phyloP scores from a whole-genome alignment of 2,329 filamentous ascomycete species.

The Pestalotiopsis fici region DNA sequence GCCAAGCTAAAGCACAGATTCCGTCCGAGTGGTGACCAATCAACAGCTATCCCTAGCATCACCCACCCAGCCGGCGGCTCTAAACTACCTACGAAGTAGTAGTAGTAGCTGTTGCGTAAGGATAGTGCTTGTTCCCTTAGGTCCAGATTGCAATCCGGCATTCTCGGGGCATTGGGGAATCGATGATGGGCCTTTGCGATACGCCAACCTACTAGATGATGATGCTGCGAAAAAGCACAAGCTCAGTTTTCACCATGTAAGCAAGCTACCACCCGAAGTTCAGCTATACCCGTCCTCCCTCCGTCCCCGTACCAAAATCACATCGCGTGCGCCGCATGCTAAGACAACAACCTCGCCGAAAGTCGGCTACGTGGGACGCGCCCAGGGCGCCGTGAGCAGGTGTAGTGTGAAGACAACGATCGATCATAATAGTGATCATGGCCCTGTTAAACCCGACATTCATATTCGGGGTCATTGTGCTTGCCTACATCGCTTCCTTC shows the following conservation, averaged over 20 bases:
- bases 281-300: neutral
- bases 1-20: neutral
- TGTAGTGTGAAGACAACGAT: neutral
- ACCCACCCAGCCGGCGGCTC: neutral
- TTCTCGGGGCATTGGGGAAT: neutral
- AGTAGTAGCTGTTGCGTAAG: neutral
- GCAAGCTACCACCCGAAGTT: neutral
- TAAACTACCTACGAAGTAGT: neutral
- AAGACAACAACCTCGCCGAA: neutral
- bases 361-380: conserved; percentile 26
- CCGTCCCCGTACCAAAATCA: neutral
- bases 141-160: neutral
- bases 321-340: neutral
- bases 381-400: conserved; percentile 24
- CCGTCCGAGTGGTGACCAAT: neutral
- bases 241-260: conserved; percentile 8
- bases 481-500: conserved; percentile 89
- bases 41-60: neutral
- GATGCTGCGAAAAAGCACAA: conserved; percentile 4
- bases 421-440: conserved; percentile 45
- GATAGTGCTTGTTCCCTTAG: neutral
- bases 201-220: neutral
- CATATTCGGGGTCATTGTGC: conserved; percentile 79
- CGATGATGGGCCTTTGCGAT: conserved; percentile 4
- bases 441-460: conserved; percentile 76